Percentiles rank a stretch among this genome's conserved stretches.
These are phyloP conservation scores for Ammopiptanthus mongolicus DNA, from an alignment of 306 rosid genomes.

Conservation along the genomic window DNA sequence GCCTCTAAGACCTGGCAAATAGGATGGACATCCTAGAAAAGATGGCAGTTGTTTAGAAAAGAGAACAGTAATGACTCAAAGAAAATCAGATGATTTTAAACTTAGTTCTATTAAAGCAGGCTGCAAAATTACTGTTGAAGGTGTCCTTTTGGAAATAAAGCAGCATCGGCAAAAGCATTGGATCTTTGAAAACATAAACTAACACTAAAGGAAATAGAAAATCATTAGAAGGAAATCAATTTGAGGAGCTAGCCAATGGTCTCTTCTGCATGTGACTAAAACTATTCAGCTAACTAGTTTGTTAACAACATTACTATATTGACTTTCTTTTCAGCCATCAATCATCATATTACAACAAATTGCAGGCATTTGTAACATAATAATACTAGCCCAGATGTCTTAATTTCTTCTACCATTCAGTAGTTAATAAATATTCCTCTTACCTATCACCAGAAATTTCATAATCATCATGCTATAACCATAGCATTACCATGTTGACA, in stretches of 20 bases:
- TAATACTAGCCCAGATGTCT: not conserved
- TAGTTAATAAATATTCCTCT: not conserved
- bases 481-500: not conserved
- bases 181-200: not conserved
- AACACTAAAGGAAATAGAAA: not conserved
- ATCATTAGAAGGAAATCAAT: not conserved
- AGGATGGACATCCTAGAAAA: slow-evolving; percentile 2
- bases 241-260: not conserved
- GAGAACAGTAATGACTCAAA: not conserved
- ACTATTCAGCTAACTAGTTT: not conserved
- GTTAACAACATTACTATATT: not conserved
- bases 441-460: no score
- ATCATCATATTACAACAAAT: not conserved
- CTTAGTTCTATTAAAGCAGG: not conserved
- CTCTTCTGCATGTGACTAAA: not conserved
- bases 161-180: not conserved
- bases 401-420: not conserved
- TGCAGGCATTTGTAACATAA: not conserved
- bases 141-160: not conserved
- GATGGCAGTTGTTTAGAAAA: not conserved
- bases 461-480: not conserved
- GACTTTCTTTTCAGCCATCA: not conserved
- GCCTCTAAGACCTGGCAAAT: not conserved
- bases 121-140: not conserved
- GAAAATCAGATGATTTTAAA: not conserved